Base-by-base conservation (phyloP, 1,284 basidiomycete species). In the Apiotrichum domesticum region DNA sequence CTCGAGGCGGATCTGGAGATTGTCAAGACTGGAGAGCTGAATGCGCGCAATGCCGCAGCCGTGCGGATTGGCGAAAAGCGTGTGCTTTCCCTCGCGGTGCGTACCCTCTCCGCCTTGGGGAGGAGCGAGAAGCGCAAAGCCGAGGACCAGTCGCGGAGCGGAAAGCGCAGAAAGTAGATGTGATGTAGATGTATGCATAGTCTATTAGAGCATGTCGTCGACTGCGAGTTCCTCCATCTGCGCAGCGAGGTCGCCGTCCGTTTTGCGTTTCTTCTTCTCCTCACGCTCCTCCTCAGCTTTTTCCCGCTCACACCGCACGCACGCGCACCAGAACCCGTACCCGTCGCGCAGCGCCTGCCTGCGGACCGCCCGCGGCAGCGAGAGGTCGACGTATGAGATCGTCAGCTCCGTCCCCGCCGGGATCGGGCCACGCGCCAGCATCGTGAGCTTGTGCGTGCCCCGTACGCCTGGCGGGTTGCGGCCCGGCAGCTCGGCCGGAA, bases 331-430 rank as follows among this genome's bases (percentile, higher is more conserved):
- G 87, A 88, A 43, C 82, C 90, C 91, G 57, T 74, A 75, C 8
- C 84, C 88, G 53, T 83, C 85, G 57, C 83, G 76, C 43, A 94
- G 73, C 61, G 82, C 80, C 46, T 78, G 71, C 51, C 84, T 79
- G 21, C 90, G 81, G 55, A 79, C 79, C 9, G 76, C 75, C 34
- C 87, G 78, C 3, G 80, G 71, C 37, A 81, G 62, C 6, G 74
- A 73, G 0, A 88, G 87, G 66, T 92, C 82, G 54, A 91, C 88
- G 65, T 94, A 94, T 1, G 88, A 82, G 10, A 85, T 72, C 0
- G 70, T 57, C 35, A 93, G 79, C 72, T 94, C 90, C 56, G 90
- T 85, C 2, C 87, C 88, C 0, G 79, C 72, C 21, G 80, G 76
- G 54, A 95, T 86, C n/a, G 81, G 79, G 3, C 79, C 69, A 48